Conservation (phyloP, 768 basidiomycete species). For the Cystofilobasidium bisporidii region DNA sequence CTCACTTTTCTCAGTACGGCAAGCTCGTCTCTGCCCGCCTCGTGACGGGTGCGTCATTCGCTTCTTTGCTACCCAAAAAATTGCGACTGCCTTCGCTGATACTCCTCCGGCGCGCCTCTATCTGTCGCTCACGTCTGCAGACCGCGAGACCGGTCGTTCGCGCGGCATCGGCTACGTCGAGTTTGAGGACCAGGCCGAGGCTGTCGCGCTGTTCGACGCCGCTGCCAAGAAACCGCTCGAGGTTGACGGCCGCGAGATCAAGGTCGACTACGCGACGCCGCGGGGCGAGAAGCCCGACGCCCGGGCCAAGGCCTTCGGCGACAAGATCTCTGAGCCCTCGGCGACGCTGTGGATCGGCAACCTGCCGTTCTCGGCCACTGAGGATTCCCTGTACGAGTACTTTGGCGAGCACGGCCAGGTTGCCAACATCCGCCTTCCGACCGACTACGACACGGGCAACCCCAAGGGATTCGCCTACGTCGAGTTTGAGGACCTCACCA, state of each 20-base stretch:
- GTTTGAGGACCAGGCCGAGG: conserved; percentile 46
- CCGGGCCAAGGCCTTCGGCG: conserved; percentile 27
- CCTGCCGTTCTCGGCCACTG: conserved; percentile 64
- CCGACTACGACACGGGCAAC: conserved; percentile 78
- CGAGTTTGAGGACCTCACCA: conserved; percentile 72
- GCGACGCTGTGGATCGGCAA: conserved; percentile 82
- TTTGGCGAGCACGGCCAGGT: conserved; percentile 81
- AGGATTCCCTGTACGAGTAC: conserved; percentile 78
- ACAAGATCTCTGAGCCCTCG: conserved; percentile 46
- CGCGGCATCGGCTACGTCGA: conserved; percentile 52
- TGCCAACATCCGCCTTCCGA: conserved; percentile 78
- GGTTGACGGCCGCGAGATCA: conserved; percentile 81
- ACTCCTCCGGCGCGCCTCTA: too few relatives aligned
- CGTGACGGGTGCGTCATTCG: conserved; percentile 84
- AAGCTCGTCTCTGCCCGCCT: conserved; percentile 58
- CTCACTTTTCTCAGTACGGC: background rate
- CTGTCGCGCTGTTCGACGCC: conserved; percentile 65
- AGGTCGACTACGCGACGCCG: conserved; percentile 69
- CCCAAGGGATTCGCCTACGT: conserved; percentile 97
- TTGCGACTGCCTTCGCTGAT: too few relatives aligned
- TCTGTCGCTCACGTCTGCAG: conserved; percentile 71
- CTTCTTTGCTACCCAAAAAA: conserved; percentile 66
- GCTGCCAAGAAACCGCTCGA: conserved; percentile 55
- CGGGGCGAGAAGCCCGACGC: conserved; percentile 32
- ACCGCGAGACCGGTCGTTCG: conserved; percentile 43